These are phyloP conservation scores for Closterium sp. DNA, from an alignment of 139 green algal genomes.

Conservation along the genomic window DNA sequence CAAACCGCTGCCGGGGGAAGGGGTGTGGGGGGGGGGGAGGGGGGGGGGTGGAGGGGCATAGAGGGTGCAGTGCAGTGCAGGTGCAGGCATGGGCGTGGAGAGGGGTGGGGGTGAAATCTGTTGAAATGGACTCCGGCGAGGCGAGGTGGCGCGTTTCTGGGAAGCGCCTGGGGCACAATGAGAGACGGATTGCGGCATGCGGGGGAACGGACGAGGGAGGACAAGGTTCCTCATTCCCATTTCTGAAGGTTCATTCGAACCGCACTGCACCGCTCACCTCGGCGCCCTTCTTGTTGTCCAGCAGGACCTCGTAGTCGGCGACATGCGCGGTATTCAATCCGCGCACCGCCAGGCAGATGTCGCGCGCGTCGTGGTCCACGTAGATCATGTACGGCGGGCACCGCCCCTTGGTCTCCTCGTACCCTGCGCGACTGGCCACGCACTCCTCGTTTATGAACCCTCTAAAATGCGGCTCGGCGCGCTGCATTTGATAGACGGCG, in stretches of 20 bases:
- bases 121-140: too few relatives aligned
- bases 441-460: constrained; percentile 11
- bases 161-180: too few relatives aligned
- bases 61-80: not conserved
- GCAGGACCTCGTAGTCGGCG: constrained; percentile 26
- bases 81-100: not conserved
- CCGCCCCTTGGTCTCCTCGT: constrained; percentile 18
- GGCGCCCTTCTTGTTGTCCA: constrained; percentile 33
- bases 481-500: constrained; percentile 13
- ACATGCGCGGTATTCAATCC: constrained; percentile 8
- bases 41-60: not conserved
- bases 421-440: not conserved
- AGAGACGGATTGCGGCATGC: too few relatives aligned
- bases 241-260: too few relatives aligned
- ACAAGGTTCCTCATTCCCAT: not conserved
- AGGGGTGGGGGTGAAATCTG: too few relatives aligned
- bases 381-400: constrained; percentile 44
- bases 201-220: not conserved
- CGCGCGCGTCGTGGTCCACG: constrained; percentile 29
- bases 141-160: too few relatives aligned
- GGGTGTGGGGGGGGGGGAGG: not conserved
- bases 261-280: constrained; percentile 10
- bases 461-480: constrained; percentile 4
- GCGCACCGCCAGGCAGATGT: constrained; percentile 14
- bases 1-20: constrained; percentile 20